Conservation (phyloP, 2,329 filamentous ascomycete species). For the Fusarium nanum region DNA sequence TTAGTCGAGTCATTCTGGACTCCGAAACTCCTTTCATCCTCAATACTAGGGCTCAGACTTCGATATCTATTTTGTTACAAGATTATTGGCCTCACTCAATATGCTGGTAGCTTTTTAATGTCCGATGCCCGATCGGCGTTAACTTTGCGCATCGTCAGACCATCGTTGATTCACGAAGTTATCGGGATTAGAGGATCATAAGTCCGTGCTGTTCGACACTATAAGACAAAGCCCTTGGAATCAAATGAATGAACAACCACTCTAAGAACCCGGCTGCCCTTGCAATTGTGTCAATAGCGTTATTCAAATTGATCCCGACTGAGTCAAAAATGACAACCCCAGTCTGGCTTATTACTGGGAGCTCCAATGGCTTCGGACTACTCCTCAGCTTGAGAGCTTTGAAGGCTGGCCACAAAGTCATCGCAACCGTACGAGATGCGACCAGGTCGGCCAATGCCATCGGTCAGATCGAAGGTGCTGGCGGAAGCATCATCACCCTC, state of each 20-base stretch:
- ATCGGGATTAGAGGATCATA: conserved; percentile 20
- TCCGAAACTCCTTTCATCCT: background rate
- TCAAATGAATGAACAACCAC: too few relatives aligned
- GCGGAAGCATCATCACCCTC: conserved; percentile 46
- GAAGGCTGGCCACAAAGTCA: conserved; percentile 34
- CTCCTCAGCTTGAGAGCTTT: conserved; percentile 36
- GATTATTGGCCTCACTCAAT: too few relatives aligned
- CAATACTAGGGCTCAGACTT: fast-evolving
- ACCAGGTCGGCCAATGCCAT: conserved; percentile 32
- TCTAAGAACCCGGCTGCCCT: too few relatives aligned
- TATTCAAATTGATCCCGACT: background rate
- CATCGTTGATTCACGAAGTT: background rate
- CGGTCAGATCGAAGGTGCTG: conserved; percentile 36
- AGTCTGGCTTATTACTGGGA: conserved; percentile 44
- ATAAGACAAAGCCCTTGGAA: conserved; percentile 1
- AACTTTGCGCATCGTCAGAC: background rate
- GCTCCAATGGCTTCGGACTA: conserved; percentile 42
- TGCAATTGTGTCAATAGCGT: background rate
- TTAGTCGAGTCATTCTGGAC: too few relatives aligned
- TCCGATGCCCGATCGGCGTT: conserved; percentile 24
- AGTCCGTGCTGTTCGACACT: conserved; percentile 16
- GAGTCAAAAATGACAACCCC: conserved; percentile 34
- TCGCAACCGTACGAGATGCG: conserved; percentile 35
- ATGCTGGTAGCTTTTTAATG: background rate
- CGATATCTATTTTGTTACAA: too few relatives aligned